phyloP scores from a whole-genome alignment of 176 grass and related monocot species.

The Stipa capillata region DNA sequence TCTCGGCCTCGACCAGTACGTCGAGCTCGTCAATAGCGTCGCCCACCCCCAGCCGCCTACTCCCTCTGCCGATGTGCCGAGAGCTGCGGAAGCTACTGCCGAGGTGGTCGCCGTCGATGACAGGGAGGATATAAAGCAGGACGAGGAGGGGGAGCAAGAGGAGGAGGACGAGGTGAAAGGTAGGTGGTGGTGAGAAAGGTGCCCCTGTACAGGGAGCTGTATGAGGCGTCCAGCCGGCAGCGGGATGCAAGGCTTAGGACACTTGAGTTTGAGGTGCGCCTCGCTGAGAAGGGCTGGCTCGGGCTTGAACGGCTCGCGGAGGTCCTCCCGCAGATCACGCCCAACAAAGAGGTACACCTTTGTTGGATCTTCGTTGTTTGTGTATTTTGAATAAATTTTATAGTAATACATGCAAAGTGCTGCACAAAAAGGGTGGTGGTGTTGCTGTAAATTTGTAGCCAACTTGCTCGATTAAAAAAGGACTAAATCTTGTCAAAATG shows the following conservation, averaged over 20 bases:
- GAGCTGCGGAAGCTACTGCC: not conserved
- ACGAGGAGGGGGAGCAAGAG: not conserved
- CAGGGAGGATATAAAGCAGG: constrained; percentile 9
- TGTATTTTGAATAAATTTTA: not conserved
- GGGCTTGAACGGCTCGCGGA: not conserved
- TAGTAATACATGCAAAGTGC: not conserved
- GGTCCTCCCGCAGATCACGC: constrained; percentile 1
- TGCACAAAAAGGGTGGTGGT: not conserved
- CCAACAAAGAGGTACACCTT: constrained; percentile 27
- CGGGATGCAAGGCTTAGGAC: constrained; percentile 36
- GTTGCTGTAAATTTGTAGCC: not conserved
- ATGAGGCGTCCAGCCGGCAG: constrained; percentile 32
- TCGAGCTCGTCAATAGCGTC: constrained; percentile 37
- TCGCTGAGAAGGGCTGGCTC: constrained; percentile 28
- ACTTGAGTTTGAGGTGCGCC: constrained; percentile 38
- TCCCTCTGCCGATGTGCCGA: not conserved
- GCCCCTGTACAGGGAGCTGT: constrained; percentile 44
- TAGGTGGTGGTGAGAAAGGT: not conserved
- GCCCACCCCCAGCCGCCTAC: not conserved
- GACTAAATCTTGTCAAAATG: not conserved
- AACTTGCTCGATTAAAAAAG: not conserved
- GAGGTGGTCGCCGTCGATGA: constrained; percentile 23
- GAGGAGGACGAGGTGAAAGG: not conserved
- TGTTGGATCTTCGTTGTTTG: not conserved
- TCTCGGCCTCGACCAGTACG: constrained; percentile 40